A percentile compares a stretch with the other conserved stretches of the same genome.
phyloP scores from a whole-genome alignment of 2,329 filamentous ascomycete species.

The Arthrobotrys sphaeroides region DNA sequence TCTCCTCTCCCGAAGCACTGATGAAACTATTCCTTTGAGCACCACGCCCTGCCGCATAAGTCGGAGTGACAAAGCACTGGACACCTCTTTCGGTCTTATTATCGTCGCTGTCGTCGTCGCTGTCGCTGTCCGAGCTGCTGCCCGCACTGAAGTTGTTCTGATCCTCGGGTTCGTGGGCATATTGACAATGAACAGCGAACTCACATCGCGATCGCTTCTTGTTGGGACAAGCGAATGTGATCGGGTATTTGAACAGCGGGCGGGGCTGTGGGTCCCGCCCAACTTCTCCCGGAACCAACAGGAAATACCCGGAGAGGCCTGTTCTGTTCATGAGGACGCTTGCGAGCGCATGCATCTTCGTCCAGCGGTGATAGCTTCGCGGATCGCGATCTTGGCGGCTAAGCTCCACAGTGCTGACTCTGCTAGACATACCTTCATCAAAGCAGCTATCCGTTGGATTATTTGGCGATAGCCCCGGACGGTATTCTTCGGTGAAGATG shows the following conservation, averaged over 20 bases:
- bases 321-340: not conserved
- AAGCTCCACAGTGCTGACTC: not conserved
- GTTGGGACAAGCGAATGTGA: constrained; percentile 22
- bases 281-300: not conserved
- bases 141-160: not conserved
- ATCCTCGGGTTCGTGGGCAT: constrained; percentile 9
- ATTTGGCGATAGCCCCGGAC: not conserved
- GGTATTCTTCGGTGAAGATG: constrained; percentile 21
- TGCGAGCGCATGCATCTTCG: not conserved
- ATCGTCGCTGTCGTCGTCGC: not conserved
- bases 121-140: not conserved
- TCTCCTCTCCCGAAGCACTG: not conserved
- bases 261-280: not conserved
- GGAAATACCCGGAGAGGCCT: not conserved
- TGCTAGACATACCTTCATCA: no score
- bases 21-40: not conserved
- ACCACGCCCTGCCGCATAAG: not conserved
- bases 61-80: not conserved
- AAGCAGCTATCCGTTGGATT: not conserved
- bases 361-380: constrained; percentile 2
- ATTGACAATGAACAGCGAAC: constrained; percentile 19
- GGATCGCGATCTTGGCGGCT: not conserved
- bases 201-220: constrained; percentile 10
- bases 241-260: not conserved
- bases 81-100: not conserved